Base-by-base conservation (phyloP, 768 basidiomycete genomes). In the Boletus vinaceobasis region DNA sequence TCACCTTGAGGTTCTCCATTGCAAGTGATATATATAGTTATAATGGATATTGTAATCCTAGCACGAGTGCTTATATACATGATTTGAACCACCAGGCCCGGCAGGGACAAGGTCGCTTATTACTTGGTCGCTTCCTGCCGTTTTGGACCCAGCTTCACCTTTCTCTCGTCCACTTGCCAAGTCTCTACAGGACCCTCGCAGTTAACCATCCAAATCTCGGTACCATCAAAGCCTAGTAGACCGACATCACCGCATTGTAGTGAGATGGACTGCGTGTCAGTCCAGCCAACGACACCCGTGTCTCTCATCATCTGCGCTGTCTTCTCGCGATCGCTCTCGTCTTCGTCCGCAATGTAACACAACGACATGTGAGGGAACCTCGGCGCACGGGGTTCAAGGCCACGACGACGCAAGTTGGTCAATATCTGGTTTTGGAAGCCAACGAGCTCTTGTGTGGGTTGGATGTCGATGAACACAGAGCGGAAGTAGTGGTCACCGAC, bases 361-460 rank as follows among this genome's bases (percentile, higher is more conserved):
- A 92, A 60, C 35, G 90, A 91, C 58, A 90, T 57, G 66, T 92
- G 90, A 7, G 88, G 86, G 57, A 81, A 87, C 35, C 74, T 69
- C 0, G 87, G 86, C 1, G 86, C 83, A 4, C 63, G 62, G 2
- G 79, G 75, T 23, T 77, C 71, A 8, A 79, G 54, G 5, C 66
- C 65, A 23, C 77, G 65, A 21, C 38, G 48, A 40, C 57, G 61
- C n/a, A 78, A 60, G 23, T 63, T 60, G 6, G 63, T 61, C 51
- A 80, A 75, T 29, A 90, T 71, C 31, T 74, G 60, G 31, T 60
- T 66, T 59, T 86, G 86, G 32, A 91, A 67, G 19, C 63, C 64
- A 26, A 66, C 55, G 19, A 91, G 72, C 29, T 75, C 80, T 1
- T 63, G 59, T 1, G 81, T 74, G 7, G 71, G 75, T 35, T 72